Evolutionary conservation across 2,329 filamentous ascomycete genomes (phyloP).

Genomic region (Paecilomyces variotii): DNA sequence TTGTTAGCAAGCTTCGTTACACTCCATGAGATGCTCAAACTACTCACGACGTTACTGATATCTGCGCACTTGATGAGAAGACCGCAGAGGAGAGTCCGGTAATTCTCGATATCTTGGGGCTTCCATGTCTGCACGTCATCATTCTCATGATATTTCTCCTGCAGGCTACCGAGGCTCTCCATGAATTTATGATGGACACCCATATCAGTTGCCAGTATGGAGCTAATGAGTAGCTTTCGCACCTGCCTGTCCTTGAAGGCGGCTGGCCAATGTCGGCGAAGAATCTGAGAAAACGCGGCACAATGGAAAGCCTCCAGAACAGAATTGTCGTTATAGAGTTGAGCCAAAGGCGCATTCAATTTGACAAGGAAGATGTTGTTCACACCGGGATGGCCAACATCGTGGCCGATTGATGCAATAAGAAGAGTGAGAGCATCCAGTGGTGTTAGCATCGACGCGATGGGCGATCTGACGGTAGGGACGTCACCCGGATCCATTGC

Average conservation of each 20-base stretch:
- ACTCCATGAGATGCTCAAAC: background rate
- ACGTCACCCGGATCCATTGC: constrained; percentile 31
- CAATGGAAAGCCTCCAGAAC: constrained; percentile 97
- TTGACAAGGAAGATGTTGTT: constrained; percentile 95
- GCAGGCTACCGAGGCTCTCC: constrained; percentile 72
- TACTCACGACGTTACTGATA: constrained; percentile 91
- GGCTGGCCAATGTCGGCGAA: constrained; percentile 82
- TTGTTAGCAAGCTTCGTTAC: background rate
- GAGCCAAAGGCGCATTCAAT: constrained; percentile 83
- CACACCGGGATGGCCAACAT: constrained; percentile 94
- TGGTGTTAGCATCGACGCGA: constrained; percentile 69
- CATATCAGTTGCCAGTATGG: constrained; percentile 98
- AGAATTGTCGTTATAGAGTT: constrained; percentile 93
- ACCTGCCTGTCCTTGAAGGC: constrained; percentile 72
- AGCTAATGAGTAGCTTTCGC: constrained; percentile 88
- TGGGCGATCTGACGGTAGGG: constrained; percentile 46
- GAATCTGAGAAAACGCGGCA: constrained; percentile 90
- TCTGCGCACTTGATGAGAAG: constrained; percentile 96
- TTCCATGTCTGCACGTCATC: constrained; percentile 66
- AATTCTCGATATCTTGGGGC: constrained; percentile 64
- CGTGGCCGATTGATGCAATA: constrained; percentile 93
- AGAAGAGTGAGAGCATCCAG: constrained; percentile 84
- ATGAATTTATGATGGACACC: constrained; percentile 95
- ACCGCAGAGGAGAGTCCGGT: constrained; percentile 75
- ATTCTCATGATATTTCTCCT: constrained; percentile 65